phyloP scores from a whole-genome alignment of 306 rosid genomes.

The Lathyrus sativus region DNA sequence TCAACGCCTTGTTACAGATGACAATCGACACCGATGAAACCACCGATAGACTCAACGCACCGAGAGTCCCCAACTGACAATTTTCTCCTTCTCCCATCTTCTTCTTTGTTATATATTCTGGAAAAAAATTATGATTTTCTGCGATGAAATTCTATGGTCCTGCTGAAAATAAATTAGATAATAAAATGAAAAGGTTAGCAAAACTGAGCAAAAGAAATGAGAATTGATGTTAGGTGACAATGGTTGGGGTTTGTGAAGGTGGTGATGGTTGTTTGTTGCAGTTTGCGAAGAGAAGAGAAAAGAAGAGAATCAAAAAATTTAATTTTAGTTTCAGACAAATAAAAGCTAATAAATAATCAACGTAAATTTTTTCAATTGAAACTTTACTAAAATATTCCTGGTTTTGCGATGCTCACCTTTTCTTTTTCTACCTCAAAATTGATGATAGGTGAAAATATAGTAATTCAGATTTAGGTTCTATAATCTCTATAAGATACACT shows the following conservation, averaged over 20 bases:
- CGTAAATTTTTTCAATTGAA: background rate
- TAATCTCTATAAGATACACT: too few species aligned
- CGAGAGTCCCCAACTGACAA: constrained; percentile 76
- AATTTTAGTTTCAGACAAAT: constrained; percentile 1
- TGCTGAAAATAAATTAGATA: background rate
- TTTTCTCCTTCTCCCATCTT: constrained; percentile 75
- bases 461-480: too few species aligned
- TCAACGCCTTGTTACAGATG: constrained; percentile 81
- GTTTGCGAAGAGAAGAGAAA: background rate
- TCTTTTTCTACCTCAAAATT: constrained; percentile 4
- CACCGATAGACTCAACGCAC: constrained; percentile 80
- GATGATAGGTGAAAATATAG: background rate
- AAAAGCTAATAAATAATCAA: background rate
- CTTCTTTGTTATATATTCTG: constrained; percentile 30
- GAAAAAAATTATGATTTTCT: constrained; percentile 3
- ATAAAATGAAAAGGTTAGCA: background rate
- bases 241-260: background rate
- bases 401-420: background rate
- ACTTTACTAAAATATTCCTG: constrained; percentile 18
- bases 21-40: constrained; percentile 87
- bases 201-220: background rate
- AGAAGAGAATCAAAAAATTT: background rate
- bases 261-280: background rate
- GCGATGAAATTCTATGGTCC: constrained; percentile 11
- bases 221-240: background rate